Evolutionary conservation across 1,284 basidiomycete species (phyloP).

Genomic region (Microbotryum scabiosae): DNA sequence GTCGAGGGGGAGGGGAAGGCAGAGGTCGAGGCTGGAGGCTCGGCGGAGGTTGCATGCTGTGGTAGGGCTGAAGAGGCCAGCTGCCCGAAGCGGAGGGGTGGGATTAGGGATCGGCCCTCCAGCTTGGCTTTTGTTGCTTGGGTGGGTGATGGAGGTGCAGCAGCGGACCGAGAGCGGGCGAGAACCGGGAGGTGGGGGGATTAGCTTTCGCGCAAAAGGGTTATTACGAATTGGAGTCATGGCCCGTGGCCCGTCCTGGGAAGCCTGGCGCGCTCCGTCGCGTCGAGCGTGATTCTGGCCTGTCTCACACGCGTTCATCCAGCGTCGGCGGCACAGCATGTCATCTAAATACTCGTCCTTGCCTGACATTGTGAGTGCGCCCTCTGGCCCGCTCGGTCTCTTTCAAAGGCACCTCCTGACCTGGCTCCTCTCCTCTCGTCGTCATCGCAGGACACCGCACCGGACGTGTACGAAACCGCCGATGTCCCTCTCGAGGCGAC

Average conservation of each 20-base stretch:
- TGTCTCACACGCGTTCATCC: no score
- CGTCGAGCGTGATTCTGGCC: no score
- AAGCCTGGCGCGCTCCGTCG: not conserved
- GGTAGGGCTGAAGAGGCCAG: not conserved
- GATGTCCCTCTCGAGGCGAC: constrained; percentile 47
- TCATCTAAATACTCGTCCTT: constrained; percentile 70
- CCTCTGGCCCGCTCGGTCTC: no score
- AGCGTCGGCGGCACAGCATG: not conserved
- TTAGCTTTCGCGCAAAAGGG: not conserved
- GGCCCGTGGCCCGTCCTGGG: no score
- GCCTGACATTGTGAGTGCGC: constrained; percentile 69
- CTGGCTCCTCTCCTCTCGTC: not conserved
- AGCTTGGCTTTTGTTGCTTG: not conserved
- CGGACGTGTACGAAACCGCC: constrained; percentile 85
- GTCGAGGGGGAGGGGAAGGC: not conserved
- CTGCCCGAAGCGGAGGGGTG: constrained; percentile 5
- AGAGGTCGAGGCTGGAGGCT: no score
- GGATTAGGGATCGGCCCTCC: not conserved
- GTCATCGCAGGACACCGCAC: constrained; percentile 64
- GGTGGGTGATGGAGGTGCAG: not conserved
- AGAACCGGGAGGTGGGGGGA: no score
- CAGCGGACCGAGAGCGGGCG: no score
- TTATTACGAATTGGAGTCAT: no score
- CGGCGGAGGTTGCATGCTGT: no score
- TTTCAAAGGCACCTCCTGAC: no score